These are phyloP conservation scores for Yamadazyma taylorii DNA, from an alignment of 1,139 yeast genomes.

Conservation along the genomic window DNA sequence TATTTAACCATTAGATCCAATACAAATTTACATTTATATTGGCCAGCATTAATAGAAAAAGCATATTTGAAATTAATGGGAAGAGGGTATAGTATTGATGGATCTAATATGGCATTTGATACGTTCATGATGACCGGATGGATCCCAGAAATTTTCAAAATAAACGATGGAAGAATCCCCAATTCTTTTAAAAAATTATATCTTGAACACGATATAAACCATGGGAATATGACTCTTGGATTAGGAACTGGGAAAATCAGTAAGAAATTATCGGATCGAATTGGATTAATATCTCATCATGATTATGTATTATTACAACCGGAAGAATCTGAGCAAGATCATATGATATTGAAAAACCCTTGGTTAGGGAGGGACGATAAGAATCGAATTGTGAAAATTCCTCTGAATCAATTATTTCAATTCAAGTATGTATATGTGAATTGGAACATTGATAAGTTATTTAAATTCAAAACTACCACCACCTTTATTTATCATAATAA, in stretches of 20 bases:
- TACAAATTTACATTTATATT: constrained; percentile 38
- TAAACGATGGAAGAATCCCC: constrained; percentile 30
- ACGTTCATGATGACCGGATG: constrained; percentile 67
- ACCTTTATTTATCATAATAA: constrained; percentile 30
- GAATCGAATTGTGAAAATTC: constrained; percentile 18
- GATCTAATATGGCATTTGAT: constrained; percentile 82
- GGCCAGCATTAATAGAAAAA: constrained; percentile 80
- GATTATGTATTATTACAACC: constrained; percentile 66
- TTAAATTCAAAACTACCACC: constrained; percentile 21
- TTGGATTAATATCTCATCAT: constrained; percentile 57
- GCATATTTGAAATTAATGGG: constrained; percentile 69
- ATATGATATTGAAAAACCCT: constrained; percentile 33
- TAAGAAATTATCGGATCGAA: constrained; percentile 31
- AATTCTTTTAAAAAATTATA: constrained; percentile 35
- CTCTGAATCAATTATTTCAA: constrained; percentile 34
- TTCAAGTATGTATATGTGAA: constrained; percentile 64
- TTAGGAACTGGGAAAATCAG: constrained; percentile 65
- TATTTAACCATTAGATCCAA: constrained; percentile 39
- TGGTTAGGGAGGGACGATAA: constrained; percentile 19
- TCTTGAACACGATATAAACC: constrained; percentile 3
- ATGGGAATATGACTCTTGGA: constrained; percentile 37
- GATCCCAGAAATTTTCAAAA: constrained; percentile 63
- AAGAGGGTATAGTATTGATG: constrained; percentile 60
- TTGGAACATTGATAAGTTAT: constrained; percentile 50
- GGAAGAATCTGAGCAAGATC: constrained; percentile 8